Evolutionary conservation across 2,329 filamentous ascomycete species (phyloP), one percentile per base, ranked within the genome.

Genomic region (Davidsoniella australis): DNA sequence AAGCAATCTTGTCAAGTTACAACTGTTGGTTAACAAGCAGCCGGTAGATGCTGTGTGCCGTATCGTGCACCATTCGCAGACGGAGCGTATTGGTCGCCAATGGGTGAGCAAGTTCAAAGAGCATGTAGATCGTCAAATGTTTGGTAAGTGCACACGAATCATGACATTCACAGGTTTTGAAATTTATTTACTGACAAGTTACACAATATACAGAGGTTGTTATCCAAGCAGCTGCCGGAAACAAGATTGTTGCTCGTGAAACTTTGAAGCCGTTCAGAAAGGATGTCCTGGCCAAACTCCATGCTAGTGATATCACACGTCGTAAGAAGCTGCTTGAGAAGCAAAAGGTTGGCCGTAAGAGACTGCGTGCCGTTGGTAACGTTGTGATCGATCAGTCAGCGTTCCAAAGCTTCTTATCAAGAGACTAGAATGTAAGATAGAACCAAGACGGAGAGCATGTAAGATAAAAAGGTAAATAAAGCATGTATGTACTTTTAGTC

Each of bases 31-130:
- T 55, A 98, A 98, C 65, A 93, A 91, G 63, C 72, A 76, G 23
- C 84, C 91, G 0, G 91, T 98, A 2, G 91, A 98, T 64, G 91
- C 91, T 9, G 87, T 98, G 16, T 80, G 85, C n/a, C 79, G 89
- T 33, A 79, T 98, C 3, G 76, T 96, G 38, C 91, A 98, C 58
- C 67, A 71, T 37, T 86, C 81, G 10, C 87, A 95, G 63, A 78
- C 81, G 0, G 82, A 89, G 26, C 73, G 85, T 16, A 69, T 95
- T 4, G 91, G 87, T 4, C 74, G 85, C 44, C 72, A 79, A 50
- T 98, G 91, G 91, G 89, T 95, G 5, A 79, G 76, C 39, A 94
- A 94, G 64, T 96, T 98, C 71, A 96, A 94, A 61, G 80, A 95
- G 63, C 89, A 96, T 58, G 89, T 98, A 17, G 85, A 94, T 59